Percentiles rank a stretch among this genome's conserved stretches.
Conservation (phyloP, 1,284 basidiomycete species). For the Sanghuangporus baumii region DNA sequence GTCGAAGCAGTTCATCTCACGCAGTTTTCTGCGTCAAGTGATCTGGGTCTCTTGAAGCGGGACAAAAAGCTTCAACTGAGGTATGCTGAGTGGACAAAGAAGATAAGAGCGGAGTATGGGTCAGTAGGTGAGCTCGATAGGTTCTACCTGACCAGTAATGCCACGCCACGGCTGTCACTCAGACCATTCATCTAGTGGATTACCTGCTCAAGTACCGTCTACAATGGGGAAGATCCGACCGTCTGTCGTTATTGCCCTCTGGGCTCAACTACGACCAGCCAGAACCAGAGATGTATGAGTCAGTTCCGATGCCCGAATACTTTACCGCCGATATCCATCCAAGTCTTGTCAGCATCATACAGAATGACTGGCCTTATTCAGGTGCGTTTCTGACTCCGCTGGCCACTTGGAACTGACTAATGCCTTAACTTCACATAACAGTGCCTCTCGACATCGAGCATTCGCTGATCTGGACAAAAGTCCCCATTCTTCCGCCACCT, state of each 20-base stretch:
- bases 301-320: constrained; percentile 29
- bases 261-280: constrained; percentile 28
- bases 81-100: constrained; percentile 56
- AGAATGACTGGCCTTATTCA: constrained; percentile 83
- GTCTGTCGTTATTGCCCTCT: constrained; percentile 47
- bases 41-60: constrained; percentile 73
- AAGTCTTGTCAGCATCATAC: constrained; percentile 62
- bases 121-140: constrained; percentile 45
- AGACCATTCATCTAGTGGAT: constrained; percentile 38
- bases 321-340: constrained; percentile 58
- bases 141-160: constrained; percentile 6
- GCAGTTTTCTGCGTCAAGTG: constrained; percentile 36
- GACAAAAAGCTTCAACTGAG: constrained; percentile 59
- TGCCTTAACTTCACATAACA: constrained; percentile 23
- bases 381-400: constrained; percentile 34
- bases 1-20: neutral
- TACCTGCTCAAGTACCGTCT: constrained; percentile 62
- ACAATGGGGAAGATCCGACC: constrained; percentile 68
- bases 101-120: constrained; percentile 54
- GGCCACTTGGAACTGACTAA: neutral
- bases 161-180: neutral
- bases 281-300: constrained; percentile 1
- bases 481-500: constrained; percentile 59
- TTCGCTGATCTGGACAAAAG: constrained; percentile 66
- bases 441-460: constrained; percentile 73